Evolutionary conservation across 1,139 yeast species (phyloP).

Genomic region (Scheffersomyces segobiensis): DNA sequence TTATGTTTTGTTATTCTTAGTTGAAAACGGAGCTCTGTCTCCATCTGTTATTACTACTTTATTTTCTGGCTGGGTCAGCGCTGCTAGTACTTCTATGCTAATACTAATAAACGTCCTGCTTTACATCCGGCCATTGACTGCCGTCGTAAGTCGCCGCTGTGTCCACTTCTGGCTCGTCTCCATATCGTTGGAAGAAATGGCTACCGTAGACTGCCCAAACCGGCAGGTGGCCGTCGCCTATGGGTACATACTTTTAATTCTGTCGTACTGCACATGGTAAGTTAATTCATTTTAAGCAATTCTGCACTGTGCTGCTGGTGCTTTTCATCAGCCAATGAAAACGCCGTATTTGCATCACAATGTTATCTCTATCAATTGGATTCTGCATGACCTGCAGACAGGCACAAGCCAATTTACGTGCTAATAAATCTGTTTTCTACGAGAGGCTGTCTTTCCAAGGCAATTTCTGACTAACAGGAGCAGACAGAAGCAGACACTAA

Average conservation of each 20-base stretch:
- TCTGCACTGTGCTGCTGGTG: not conserved
- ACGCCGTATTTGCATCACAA: not conserved
- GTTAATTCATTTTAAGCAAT: not conserved
- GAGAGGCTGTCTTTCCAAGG: not conserved
- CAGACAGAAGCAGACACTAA: not conserved
- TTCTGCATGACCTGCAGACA: not conserved
- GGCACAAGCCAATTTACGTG: not conserved
- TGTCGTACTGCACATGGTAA: not conserved
- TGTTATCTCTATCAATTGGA: not conserved
- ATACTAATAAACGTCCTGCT: not conserved
- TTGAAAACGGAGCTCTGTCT: not conserved
- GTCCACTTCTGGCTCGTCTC: too few species aligned
- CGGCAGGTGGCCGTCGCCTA: not conserved
- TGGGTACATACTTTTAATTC: not conserved
- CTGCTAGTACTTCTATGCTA: not conserved
- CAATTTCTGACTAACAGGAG: not conserved
- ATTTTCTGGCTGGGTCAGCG: not conserved
- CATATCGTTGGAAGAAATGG: not conserved
- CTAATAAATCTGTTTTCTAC: not conserved
- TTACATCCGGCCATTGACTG: not conserved
- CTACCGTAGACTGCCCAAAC: not conserved
- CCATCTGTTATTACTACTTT: not conserved
- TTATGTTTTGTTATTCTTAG: not conserved
- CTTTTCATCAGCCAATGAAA: not conserved
- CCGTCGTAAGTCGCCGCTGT: too few species aligned